These are phyloP conservation scores for Serendipita sp. DNA, from an alignment of 768 basidiomycete genomes.

Conservation along the genomic window DNA sequence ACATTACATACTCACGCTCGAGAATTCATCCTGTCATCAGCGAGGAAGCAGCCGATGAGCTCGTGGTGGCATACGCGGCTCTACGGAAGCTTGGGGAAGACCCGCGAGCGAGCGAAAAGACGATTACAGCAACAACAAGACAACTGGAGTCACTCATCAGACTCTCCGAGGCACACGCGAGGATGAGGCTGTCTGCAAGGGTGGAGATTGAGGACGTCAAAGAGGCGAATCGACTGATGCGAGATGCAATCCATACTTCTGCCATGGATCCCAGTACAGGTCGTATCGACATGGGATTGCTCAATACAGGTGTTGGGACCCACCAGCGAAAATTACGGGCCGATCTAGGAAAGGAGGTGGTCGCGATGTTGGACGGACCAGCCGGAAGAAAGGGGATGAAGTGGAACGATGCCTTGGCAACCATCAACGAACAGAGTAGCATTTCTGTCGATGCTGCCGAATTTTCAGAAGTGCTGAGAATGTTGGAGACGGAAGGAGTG, in stretches of 20 bases:
- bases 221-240: constrained; percentile 90
- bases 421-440: constrained; percentile 69
- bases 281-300: constrained; percentile 90
- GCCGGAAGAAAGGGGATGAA: constrained; percentile 44
- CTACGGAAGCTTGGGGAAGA: constrained; percentile 79
- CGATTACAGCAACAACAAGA: constrained; percentile 95
- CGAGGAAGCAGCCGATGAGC: constrained; percentile 67
- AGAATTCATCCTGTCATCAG: constrained; percentile 76
- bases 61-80: constrained; percentile 80
- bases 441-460: constrained; percentile 64
- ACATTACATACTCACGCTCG: constrained; percentile 83
- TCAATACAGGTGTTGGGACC: constrained; percentile 83
- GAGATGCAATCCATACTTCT: constrained; percentile 84
- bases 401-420: constrained; percentile 70
- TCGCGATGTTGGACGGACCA: constrained; percentile 40
- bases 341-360: constrained; percentile 77
- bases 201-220: constrained; percentile 78
- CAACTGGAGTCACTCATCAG: constrained; percentile 97
- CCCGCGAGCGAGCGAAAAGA: constrained; percentile 71
- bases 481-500: constrained; percentile 69
- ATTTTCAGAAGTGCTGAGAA: constrained; percentile 64
- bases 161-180: constrained; percentile 87
- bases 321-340: constrained; percentile 73
- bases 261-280: constrained; percentile 94
- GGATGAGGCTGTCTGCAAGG: constrained; percentile 81